Conservation (phyloP, 306 rosid genomes). For the Quillaja saponaria region DNA sequence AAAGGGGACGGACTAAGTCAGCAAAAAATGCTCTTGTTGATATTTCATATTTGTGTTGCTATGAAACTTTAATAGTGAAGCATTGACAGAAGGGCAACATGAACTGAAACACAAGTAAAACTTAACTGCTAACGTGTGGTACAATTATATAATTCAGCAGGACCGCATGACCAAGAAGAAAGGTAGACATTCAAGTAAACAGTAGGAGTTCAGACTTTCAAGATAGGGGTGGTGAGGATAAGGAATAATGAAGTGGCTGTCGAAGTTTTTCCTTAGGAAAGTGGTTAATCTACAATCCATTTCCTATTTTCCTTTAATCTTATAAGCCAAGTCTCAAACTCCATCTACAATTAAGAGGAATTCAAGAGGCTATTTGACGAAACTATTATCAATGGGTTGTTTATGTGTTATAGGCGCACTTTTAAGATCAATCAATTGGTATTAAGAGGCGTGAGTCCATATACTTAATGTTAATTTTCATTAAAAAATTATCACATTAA, state of each 20-base stretch:
- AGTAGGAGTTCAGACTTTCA: background rate
- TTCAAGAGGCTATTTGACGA: too few relatives aligned
- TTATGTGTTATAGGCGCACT: too few relatives aligned
- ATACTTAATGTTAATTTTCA: too few relatives aligned
- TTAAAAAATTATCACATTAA: too few relatives aligned
- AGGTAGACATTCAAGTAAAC: slow-evolving; percentile 2
- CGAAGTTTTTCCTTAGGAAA: background rate
- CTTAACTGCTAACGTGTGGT: background rate
- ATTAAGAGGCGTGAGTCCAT: too few relatives aligned
- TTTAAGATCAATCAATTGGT: too few relatives aligned
- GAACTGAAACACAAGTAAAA: slow-evolving; percentile 16
- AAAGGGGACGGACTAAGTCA: slow-evolving; percentile 30
- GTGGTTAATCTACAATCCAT: slow-evolving; percentile 7
- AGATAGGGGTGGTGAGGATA: slow-evolving; percentile 2
- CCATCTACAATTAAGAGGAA: background rate
- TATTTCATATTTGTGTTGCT: background rate
- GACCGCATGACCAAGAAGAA: slow-evolving; percentile 6
- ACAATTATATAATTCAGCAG: slow-evolving; percentile 12
- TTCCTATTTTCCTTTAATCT: slow-evolving; percentile 12
- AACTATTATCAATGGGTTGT: too few relatives aligned
- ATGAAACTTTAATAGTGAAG: background rate
- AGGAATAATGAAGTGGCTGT: background rate
- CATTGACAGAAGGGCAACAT: slow-evolving; percentile 9
- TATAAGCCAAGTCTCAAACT: background rate
- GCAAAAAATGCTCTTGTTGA: slow-evolving; percentile 13